Evolutionary conservation across 495 filamentous ascomycete genomes (phyloP).

Genomic region (Hamigera avellanea): DNA sequence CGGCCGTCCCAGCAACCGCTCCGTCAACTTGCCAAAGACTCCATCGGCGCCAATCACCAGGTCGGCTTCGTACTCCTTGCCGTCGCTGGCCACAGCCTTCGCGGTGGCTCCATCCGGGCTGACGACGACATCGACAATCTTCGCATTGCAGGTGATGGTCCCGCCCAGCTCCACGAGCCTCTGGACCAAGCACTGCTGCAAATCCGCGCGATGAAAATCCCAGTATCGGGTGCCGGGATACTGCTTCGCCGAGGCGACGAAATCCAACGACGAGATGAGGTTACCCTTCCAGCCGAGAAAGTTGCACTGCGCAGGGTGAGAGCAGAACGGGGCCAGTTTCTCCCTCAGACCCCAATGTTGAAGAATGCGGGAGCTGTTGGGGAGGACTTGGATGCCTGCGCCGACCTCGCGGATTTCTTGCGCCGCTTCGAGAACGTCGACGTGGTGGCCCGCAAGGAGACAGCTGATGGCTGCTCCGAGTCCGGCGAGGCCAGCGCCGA

Average conservation of each 20-base stretch:
- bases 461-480: conserved; percentile 52
- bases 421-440: conserved; percentile 53
- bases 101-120: conserved; percentile 21
- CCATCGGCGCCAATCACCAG: conserved; percentile 50
- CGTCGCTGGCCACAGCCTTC: conserved; percentile 8
- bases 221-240: conserved; percentile 41
- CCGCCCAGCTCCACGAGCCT: conserved; percentile 43
- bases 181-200: conserved; percentile 40
- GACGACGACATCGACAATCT: conserved; percentile 19
- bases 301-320: conserved; percentile 40
- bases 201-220: conserved; percentile 48
- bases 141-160: conserved; percentile 31
- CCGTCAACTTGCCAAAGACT: conserved; percentile 39
- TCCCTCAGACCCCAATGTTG: conserved; percentile 40
- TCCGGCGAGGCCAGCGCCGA: conserved; percentile 45
- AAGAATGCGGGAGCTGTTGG: conserved; percentile 43
- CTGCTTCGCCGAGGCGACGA: conserved; percentile 29
- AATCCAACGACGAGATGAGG: conserved; percentile 34
- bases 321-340: conserved; percentile 32
- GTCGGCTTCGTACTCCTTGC: conserved; percentile 29
- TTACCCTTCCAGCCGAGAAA: conserved; percentile 44
- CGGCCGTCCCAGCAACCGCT: conserved; percentile 30
- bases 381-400: conserved; percentile 46
- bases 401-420: conserved; percentile 42
- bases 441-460: conserved; percentile 46